These are phyloP conservation scores for Stagonosporopsis vannaccii DNA, from an alignment of 2,329 filamentous ascomycete genomes.

Conservation along the genomic window DNA sequence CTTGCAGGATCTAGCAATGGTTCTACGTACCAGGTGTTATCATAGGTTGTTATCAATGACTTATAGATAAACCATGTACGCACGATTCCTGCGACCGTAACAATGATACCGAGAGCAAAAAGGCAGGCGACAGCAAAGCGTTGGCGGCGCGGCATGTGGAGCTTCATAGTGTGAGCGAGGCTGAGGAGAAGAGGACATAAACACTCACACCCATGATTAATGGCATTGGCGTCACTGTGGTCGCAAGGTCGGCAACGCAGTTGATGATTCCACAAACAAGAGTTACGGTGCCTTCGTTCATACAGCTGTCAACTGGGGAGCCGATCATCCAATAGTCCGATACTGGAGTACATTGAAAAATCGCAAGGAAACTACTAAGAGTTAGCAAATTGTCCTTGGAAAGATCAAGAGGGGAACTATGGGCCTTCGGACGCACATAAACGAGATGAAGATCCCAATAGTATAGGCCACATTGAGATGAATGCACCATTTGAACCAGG, in stretches of 20 bases:
- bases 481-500: conserved; percentile 50
- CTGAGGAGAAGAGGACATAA: not conserved
- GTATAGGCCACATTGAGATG: conserved; percentile 50
- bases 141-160: conserved; percentile 53
- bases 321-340: conserved; percentile 53
- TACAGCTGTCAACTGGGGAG: conserved; percentile 41
- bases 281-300: conserved; percentile 52
- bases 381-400: not conserved
- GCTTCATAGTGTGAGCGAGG: conserved; percentile 18
- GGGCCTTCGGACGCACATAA: conserved; percentile 32
- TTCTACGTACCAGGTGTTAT: conserved; percentile 51
- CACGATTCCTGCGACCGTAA: conserved; percentile 52
- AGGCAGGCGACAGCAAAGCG: conserved; percentile 50
- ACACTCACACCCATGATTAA: conserved; percentile 47
- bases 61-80: conserved; percentile 56
- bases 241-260: conserved; percentile 52
- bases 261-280: conserved; percentile 54
- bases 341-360: conserved; percentile 54
- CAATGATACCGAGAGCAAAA: conserved; percentile 52
- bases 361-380: conserved; percentile 23
- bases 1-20: accelerated
- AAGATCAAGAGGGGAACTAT: not conserved
- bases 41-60: conserved; percentile 51
- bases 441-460: conserved; percentile 48
- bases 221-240: conserved; percentile 54